phyloP scores from a whole-genome alignment of 2,329 filamentous ascomycete species.

The Alternaria triticimaculans region DNA sequence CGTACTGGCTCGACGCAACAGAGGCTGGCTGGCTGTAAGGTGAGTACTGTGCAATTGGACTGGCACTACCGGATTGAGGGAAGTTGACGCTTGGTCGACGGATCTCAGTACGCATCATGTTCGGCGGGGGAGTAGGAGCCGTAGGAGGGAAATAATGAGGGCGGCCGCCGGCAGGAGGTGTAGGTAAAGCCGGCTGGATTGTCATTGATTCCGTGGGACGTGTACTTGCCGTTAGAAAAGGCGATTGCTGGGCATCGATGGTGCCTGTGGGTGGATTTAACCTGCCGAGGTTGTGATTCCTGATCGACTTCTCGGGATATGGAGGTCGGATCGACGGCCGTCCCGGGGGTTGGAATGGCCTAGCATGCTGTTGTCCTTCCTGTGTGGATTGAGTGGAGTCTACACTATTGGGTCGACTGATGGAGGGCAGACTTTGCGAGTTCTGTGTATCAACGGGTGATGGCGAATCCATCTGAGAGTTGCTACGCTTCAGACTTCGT shows the following conservation, averaged over 20 bases:
- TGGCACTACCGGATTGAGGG: conserved; percentile 52
- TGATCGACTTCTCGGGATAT: conserved; percentile 63
- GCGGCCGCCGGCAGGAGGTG: conserved; percentile 51
- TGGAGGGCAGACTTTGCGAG: conserved; percentile 40
- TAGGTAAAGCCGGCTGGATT: conserved; percentile 57
- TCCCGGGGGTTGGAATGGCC: conserved; percentile 35
- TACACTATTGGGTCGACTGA: conserved; percentile 45
- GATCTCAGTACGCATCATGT: conserved; percentile 31
- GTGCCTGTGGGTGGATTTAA: conserved; percentile 54
- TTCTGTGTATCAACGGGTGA: conserved; percentile 47
- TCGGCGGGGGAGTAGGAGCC: conserved; percentile 43
- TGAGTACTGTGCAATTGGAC: conserved; percentile 56
- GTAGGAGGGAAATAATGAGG: conserved; percentile 44
- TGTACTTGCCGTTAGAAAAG: conserved; percentile 54
- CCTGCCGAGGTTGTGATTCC: conserved; percentile 58
- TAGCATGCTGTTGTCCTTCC: conserved; percentile 29
- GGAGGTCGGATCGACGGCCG: conserved; percentile 54
- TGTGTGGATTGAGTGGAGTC: conserved; percentile 41
- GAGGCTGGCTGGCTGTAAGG: conserved; percentile 45
- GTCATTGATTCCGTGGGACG: conserved; percentile 53
- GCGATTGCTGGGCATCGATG: conserved; percentile 58
- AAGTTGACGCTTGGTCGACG: conserved; percentile 46
- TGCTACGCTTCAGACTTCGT: conserved; percentile 49
- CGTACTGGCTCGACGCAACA: conserved; percentile 43
- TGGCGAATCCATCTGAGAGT: conserved; percentile 53